Conservation (phyloP, 192 early-diverging fungal species). For the Gaertneriomyces semiglobifer region DNA sequence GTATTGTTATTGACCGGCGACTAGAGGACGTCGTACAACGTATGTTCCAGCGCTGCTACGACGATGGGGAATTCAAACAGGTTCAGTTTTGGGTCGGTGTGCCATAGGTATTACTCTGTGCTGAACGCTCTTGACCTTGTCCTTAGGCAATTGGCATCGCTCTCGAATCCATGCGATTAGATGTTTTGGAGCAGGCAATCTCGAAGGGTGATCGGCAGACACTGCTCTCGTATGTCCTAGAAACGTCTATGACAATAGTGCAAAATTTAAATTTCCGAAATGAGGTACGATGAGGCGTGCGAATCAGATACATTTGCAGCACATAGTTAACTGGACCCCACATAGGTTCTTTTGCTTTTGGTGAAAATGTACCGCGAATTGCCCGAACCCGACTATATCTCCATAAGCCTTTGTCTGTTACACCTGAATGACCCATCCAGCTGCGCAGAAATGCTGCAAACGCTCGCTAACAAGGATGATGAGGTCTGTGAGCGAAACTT, state of each 20-base stretch:
- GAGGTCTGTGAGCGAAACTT: constrained; percentile 39
- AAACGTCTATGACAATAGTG: constrained; percentile 80
- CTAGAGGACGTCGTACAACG: constrained; percentile 88
- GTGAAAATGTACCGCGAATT: constrained; percentile 72
- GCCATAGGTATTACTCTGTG: not conserved
- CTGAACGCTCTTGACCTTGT: not conserved
- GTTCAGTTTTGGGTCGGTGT: constrained; percentile 5
- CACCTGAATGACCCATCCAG: constrained; percentile 78
- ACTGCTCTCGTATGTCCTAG: constrained; percentile 82
- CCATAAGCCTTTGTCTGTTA: constrained; percentile 86
- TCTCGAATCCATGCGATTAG: constrained; percentile 84
- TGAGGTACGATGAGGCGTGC: constrained; percentile 50
- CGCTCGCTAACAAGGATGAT: constrained; percentile 53
- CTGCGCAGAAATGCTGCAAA: constrained; percentile 72
- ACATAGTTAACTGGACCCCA: not conserved
- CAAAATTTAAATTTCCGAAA: constrained; percentile 76
- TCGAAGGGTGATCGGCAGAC: constrained; percentile 53
- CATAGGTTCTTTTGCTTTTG: constrained; percentile 65
- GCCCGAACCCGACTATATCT: constrained; percentile 84
- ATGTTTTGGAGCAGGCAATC: constrained; percentile 84
- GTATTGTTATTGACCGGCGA: constrained; percentile 65
- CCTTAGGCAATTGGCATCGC: constrained; percentile 89
- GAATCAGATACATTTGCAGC: not conserved
- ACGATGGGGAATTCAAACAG: constrained; percentile 81
- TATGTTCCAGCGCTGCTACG: constrained; percentile 92